These are phyloP conservation scores for Lasiosphaeria hispida DNA, from an alignment of 495 filamentous ascomycete species.

Conservation along the genomic window DNA sequence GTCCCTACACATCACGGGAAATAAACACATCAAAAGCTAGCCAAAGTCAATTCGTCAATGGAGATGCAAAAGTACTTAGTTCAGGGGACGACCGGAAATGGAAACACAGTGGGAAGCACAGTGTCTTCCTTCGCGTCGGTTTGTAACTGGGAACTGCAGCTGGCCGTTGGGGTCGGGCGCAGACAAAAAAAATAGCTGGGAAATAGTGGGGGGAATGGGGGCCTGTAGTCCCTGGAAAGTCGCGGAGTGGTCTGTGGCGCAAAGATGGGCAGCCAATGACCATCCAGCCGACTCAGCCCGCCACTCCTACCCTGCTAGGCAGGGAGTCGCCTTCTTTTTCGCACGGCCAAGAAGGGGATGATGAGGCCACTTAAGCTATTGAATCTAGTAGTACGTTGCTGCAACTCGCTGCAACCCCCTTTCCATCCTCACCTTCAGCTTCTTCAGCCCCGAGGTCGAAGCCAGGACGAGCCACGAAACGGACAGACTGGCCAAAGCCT, in stretches of 20 bases:
- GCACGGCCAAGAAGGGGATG: slow-evolving; percentile 12
- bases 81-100: too few relatives aligned
- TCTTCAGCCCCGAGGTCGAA: slow-evolving; percentile 19
- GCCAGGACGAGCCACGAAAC: slow-evolving; percentile 10
- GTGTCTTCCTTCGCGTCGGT: too few relatives aligned
- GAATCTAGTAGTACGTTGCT: slow-evolving; percentile 27
- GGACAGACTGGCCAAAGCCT: slow-evolving; percentile 14
- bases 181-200: not conserved
- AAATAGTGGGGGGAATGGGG: not conserved
- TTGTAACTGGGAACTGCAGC: too few relatives aligned
- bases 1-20: too few relatives aligned
- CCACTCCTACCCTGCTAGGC: too few relatives aligned
- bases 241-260: not conserved
- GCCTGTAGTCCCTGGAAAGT: not conserved
- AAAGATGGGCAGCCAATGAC: slow-evolving; percentile 1
- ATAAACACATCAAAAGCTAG: too few relatives aligned
- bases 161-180: not conserved
- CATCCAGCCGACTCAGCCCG: not conserved
- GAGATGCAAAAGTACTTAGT: too few relatives aligned
- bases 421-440: slow-evolving; percentile 16
- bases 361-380: slow-evolving; percentile 36
- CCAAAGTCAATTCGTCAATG: too few relatives aligned
- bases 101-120: too few relatives aligned
- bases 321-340: not conserved
- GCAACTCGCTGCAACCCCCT: slow-evolving; percentile 26